Percentiles rank a stretch among this genome's conserved stretches.
Evolutionary conservation across 352 stramenopile genomes (phyloP).

Genomic region (Sclerospora graminicola): DNA sequence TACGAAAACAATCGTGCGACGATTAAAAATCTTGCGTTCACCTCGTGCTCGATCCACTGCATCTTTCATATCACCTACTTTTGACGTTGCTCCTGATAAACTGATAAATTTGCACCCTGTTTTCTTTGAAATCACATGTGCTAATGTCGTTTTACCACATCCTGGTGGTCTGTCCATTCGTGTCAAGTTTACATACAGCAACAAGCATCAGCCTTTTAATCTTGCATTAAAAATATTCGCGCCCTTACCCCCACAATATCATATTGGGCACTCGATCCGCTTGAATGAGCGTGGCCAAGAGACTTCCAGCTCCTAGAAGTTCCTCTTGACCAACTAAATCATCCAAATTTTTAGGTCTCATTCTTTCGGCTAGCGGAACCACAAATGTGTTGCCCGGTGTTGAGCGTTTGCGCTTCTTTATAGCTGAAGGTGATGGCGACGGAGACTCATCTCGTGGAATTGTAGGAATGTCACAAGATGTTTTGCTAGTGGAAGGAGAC

Average conservation of each 20-base stretch:
- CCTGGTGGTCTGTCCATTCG: slow-evolving; percentile 43
- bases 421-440: slow-evolving; percentile 8
- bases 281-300: slow-evolving; percentile 48
- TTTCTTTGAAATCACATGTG: slow-evolving; percentile 57
- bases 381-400: slow-evolving; percentile 10
- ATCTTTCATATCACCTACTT: slow-evolving; percentile 58
- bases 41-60: slow-evolving; percentile 59
- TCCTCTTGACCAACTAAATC: slow-evolving; percentile 65
- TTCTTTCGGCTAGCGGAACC: slow-evolving; percentile 61
- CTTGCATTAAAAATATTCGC: not conserved
- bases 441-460: not conserved
- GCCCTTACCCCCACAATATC: slow-evolving; percentile 69
- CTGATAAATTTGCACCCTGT: slow-evolving; percentile 63
- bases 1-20: slow-evolving; percentile 78
- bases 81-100: slow-evolving; percentile 65
- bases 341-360: slow-evolving; percentile 49
- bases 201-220: slow-evolving; percentile 1
- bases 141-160: slow-evolving; percentile 81
- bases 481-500: slow-evolving; percentile 1
- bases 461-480: slow-evolving; percentile 6
- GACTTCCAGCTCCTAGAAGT: slow-evolving; percentile 48
- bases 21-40: slow-evolving; percentile 46
- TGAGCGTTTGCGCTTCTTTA: slow-evolving; percentile 48
- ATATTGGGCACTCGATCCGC: slow-evolving; percentile 71
- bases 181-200: not conserved